phyloP scores from a whole-genome alignment of 305 asterid species.

The Monarda citriodora region DNA sequence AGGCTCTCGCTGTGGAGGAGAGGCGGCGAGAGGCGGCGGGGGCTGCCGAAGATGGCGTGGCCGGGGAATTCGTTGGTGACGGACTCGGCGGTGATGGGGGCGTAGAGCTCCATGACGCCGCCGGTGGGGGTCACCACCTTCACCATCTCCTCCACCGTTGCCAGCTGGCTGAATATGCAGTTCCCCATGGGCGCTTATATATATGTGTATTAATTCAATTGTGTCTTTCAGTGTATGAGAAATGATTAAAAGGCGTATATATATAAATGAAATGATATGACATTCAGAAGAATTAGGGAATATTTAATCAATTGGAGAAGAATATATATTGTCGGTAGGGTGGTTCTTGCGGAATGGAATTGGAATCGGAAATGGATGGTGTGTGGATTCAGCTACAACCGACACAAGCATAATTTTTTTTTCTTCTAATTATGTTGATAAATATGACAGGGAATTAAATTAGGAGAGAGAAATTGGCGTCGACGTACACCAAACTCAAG shows the following conservation, averaged over 20 bases:
- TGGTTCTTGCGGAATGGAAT: too few relatives aligned
- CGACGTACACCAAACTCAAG: too few relatives aligned
- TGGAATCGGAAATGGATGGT: too few relatives aligned
- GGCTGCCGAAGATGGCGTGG: slow-evolving; percentile 36
- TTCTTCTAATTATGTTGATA: too few relatives aligned
- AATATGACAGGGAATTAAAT: too few relatives aligned
- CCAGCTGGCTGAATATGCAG: slow-evolving; percentile 37
- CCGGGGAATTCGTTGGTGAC: slow-evolving; percentile 59
- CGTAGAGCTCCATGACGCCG: slow-evolving; percentile 55
- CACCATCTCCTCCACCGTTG: slow-evolving; percentile 35
- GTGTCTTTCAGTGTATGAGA: not conserved
- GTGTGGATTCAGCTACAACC: too few relatives aligned
- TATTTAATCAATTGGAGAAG: not conserved
- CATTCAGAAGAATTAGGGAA: not conserved
- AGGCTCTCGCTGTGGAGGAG: slow-evolving; percentile 39
- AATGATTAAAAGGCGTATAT: not conserved
- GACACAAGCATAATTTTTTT: too few relatives aligned
- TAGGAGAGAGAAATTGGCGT: too few relatives aligned
- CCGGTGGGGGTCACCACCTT: slow-evolving; percentile 50
- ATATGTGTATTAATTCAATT: not conserved
- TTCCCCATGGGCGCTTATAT: slow-evolving; percentile 38
- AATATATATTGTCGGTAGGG: too few relatives aligned
- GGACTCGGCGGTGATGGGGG: slow-evolving; percentile 56
- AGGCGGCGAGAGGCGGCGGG: slow-evolving; percentile 32
- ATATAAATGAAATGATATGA: not conserved